phyloP scores from a whole-genome alignment of 1,139 yeast genomes.

The Entelexis sorbosivorans region DNA sequence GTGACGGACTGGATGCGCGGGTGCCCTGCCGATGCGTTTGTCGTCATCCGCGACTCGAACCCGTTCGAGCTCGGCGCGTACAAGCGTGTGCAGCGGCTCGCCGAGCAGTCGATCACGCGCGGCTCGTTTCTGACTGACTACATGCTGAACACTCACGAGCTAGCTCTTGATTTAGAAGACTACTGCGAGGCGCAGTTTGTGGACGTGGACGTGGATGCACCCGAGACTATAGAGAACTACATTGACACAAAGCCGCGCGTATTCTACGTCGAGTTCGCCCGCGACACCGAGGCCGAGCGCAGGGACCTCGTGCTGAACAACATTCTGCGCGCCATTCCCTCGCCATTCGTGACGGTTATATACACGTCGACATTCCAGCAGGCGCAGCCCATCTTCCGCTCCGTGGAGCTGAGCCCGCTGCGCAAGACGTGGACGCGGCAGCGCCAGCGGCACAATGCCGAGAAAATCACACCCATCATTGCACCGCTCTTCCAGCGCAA shows the following conservation, averaged over 20 bases:
- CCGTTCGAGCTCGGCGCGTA: conserved; percentile 21
- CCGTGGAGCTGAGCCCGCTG: conserved; percentile 18
- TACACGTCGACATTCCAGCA: conserved; percentile 20
- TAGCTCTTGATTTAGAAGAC: conserved; percentile 22
- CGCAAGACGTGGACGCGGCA: conserved; percentile 14
- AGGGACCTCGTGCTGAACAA: conserved; percentile 12
- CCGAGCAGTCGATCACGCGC: conserved; percentile 22
- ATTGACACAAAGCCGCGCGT: conserved; percentile 21
- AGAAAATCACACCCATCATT: conserved; percentile 20
- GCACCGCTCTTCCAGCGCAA: conserved; percentile 18
- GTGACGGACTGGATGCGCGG: conserved; percentile 23
- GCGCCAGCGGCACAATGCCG: conserved; percentile 7
- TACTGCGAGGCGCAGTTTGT: conserved; percentile 22
- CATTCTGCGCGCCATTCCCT: conserved; percentile 17
- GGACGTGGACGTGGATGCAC: conserved; percentile 5
- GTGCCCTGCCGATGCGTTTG: conserved; percentile 23
- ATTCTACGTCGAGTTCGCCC: conserved; percentile 19
- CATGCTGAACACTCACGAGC: conserved; percentile 20
- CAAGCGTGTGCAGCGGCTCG: conserved; percentile 18
- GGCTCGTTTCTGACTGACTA: conserved; percentile 22
- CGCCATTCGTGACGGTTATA: conserved; percentile 22
- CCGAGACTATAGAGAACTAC: conserved; percentile 6
- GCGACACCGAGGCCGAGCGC: conserved; percentile 7
- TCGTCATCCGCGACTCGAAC: conserved; percentile 20
- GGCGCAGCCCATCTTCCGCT: conserved; percentile 17